Evolutionary conservation across 139 green algal species (phyloP), one percentile per base, ranked within the genome.

Genomic region (Pseudopediastrum boryanum): DNA sequence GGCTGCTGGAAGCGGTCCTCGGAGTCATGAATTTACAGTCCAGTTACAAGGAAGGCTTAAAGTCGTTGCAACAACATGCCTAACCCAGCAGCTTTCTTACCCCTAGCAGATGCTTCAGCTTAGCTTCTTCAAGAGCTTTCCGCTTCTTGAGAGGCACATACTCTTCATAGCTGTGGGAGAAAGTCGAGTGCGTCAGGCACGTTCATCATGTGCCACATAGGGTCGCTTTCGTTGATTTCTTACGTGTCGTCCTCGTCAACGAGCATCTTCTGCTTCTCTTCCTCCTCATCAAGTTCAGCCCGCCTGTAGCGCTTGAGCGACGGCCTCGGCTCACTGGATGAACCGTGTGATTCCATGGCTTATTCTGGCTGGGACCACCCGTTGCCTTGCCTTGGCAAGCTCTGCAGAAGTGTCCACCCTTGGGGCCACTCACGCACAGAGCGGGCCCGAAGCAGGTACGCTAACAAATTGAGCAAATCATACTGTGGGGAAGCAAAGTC

Each of bases 121-220:
- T 85, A 16, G 93, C 78, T 51, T 92, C 82, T 79, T 98, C 88
- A 63, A 89, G 67, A 35, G 86, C 76, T 1, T 91, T 82, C 35
- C 95, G 84, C 83, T 97, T 97, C 46, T 92, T 93, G 1, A 97
- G 38, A 0, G 95, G 93, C 25, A 98, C 66, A 42, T 98, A 98
- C 83, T 97, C 95, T 59, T 94, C 80, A 62, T 78, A 80, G 50
- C 75, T 87, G 66, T 9, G 64, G 43, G 27, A 71, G 42, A 43
- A 16, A 42, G 35, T 13, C 25, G 42, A 12, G 1, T 16, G 25
- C 29, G 33, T 3, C 31, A 16, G 59, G 36, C 38, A 44, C 39
- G 27, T 31, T 8, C 3, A 23, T 38, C 44, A 3, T 8, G 38
- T 52, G 36, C 35, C 13, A 35, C 0, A 7, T 25, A 23, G 12